Conservation (phyloP, 2,329 filamentous ascomycete genomes). For the Calonectria crousiana region DNA sequence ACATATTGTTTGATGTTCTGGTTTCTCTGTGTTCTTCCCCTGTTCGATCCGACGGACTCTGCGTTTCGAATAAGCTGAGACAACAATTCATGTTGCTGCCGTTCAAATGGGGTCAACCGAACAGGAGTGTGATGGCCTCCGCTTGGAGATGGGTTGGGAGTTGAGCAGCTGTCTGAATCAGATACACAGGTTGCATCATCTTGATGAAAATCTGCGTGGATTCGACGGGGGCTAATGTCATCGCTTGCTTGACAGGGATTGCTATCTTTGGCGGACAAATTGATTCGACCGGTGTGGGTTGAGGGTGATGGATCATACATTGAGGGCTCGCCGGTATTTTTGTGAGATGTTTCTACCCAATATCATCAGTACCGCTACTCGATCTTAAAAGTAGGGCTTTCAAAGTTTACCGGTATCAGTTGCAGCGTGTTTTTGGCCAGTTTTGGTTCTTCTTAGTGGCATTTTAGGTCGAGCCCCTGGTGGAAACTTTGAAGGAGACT, state of each 20-base stretch:
- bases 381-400: neutral
- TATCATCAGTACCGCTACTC: neutral
- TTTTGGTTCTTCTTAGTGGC: slow-evolving; percentile 39
- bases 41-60: slow-evolving; percentile 27
- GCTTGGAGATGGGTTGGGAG: slow-evolving; percentile 46
- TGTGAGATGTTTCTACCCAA: slow-evolving; percentile 29
- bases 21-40: slow-evolving; percentile 26
- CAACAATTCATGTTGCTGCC: slow-evolving; percentile 54
- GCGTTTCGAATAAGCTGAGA: slow-evolving; percentile 52
- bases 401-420: slow-evolving; percentile 31
- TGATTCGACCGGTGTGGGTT: slow-evolving; percentile 32
- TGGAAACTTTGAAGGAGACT: slow-evolving; percentile 29
- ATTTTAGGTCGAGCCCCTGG: slow-evolving; percentile 38
- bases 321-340: slow-evolving; percentile 51
- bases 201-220: slow-evolving; percentile 13
- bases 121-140: slow-evolving; percentile 42
- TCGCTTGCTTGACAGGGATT: slow-evolving; percentile 26
- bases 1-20: slow-evolving; percentile 2
- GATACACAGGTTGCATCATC: slow-evolving; percentile 28
- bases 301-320: slow-evolving; percentile 58
- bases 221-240: slow-evolving; percentile 1
- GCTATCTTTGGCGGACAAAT: slow-evolving; percentile 25
- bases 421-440: slow-evolving; percentile 31
- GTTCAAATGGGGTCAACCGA: slow-evolving; percentile 54
- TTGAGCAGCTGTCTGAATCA: slow-evolving; percentile 16